Evolutionary conservation across 345 rosid genomes (phyloP), one percentile per base, ranked within the genome.

Genomic region (Melaleuca alternifolia): DNA sequence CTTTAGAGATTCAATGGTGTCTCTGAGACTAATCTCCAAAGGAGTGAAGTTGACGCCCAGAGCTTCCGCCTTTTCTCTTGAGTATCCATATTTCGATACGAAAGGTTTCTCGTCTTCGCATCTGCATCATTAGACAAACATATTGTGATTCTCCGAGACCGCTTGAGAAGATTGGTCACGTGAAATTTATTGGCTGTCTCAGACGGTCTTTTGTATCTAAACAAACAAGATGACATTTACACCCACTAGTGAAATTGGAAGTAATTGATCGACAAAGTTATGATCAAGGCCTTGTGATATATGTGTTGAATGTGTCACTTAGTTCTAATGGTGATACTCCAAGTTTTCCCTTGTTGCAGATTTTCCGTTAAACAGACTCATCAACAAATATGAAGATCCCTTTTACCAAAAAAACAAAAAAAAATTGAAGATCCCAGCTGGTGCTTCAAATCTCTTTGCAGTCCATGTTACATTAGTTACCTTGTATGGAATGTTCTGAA

Each of bases 11-110:
- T 82, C 84, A 26, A 93, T 90, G 4, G 95, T 94, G 90, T 94
- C 95, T 89, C 87, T 90, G 4, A 95, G 51, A 89, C 92, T 93
- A 84, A 85, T 90, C 84, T 94, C 91, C 75, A 89, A 50, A 13
- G 96, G 91, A 87, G 89, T 93, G 87, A 94, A 91, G 54, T 91
- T 86, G 75, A 93, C 44, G 21, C 93, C 94, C 79, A 94, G 86
- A 33, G 87, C 82, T 50, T 88, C 90, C 2, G 90, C 89, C 82
- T 88, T 94, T 76, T 93, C 93, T 50, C 87, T 89, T 16, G 95
- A 92, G 48, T 90, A 86, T 24, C 89, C 88, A 87, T 84, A 88
- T 52, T 77, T 87, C 12, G 87, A 84, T 46, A 79, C 87, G 7
- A 85, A 90, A 44, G 88, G 90, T 84, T 88, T 85, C 46, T 89